These are phyloP conservation scores for Boletus speciosus DNA, from an alignment of 768 basidiomycete genomes.

Conservation along the genomic window DNA sequence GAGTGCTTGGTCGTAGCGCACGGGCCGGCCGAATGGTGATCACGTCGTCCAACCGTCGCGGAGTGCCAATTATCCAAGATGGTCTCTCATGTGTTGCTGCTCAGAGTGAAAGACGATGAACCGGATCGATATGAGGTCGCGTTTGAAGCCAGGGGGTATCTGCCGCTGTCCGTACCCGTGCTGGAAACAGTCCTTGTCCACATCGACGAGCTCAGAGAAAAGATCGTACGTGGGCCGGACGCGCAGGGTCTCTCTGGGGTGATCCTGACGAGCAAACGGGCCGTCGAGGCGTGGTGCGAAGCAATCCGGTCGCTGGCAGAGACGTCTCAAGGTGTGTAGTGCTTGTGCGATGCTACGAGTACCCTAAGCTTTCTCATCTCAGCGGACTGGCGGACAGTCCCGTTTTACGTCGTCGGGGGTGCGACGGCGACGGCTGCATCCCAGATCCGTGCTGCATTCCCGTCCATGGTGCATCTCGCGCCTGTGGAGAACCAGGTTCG, in stretches of 20 bases:
- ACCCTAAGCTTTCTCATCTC: neutral
- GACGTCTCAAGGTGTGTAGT: constrained; percentile 13
- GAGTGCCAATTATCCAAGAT: constrained; percentile 3
- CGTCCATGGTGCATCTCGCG: constrained; percentile 37
- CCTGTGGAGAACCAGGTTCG: constrained; percentile 34
- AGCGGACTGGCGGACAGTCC: constrained; percentile 52
- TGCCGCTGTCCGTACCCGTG: constrained; percentile 60
- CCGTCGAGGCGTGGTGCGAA: constrained; percentile 66
- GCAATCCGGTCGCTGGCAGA: constrained; percentile 27
- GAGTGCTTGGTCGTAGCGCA: neutral
- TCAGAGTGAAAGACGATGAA: constrained; percentile 32
- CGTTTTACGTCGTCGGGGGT: constrained; percentile 79
- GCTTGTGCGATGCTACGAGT: neutral
- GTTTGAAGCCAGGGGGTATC: constrained; percentile 48
- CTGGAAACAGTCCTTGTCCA: constrained; percentile 65
- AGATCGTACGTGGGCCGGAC: constrained; percentile 40
- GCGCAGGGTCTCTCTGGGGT: constrained; percentile 48
- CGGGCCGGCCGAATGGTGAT: neutral
- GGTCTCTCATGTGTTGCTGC: constrained; percentile 32
- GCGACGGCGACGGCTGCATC: constrained; percentile 52
- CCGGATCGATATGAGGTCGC: constrained; percentile 58
- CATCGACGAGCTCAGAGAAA: constrained; percentile 38
- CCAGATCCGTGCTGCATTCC: constrained; percentile 22
- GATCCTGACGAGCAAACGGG: constrained; percentile 75
- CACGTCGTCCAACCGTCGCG: neutral